Evolutionary conservation across 2,329 filamentous ascomycete genomes (phyloP), one percentile per base, ranked within the genome.

Genomic region (Penicillium decumbens): DNA sequence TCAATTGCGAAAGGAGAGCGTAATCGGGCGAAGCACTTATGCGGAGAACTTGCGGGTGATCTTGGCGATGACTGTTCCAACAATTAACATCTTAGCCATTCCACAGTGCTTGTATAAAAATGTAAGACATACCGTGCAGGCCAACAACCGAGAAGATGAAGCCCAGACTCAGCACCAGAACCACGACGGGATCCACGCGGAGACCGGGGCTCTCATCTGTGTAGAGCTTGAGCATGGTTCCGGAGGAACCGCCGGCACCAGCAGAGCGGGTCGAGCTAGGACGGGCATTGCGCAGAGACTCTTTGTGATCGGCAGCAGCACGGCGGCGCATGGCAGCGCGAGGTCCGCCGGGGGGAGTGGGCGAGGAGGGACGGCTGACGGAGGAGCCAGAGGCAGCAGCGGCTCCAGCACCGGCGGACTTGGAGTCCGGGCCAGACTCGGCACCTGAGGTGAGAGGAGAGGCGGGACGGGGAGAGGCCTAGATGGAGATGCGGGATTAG

Each of bases 121-220:
- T 6, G n/a, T 43, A 23, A 13, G 27, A 79, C 89, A 64, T 84
- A 97, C 93, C 90, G 77, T 98, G 93, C 69, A 98, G 80, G 62
- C 90, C 91, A 67, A 98, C 93, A 68, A 98, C 93, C 68, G 88
- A 93, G 78, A 98, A 96, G 75, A 98, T 98, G 75, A 98, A 98
- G 56, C 95, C 93, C 65, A 98, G 83, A 67, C 89, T 95, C 63
- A 98, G 80, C 61, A 96, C 93, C 67, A 98, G 81, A 58, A 98
- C 92, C 59, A 98, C 91, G 52, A 98, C 93, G 20, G 93, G 93
- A 72, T 98, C 93, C 59, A 98, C 93, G 79, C 96, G 95, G 65
- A 98, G 79, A 55, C 93, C 93, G 51, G 93, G 93, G 59, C 89
- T 95, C 79, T 98, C 93, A 70, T 98, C 93, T 50, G 93, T 98